Base-by-base conservation (phyloP, 106 monocot genomes). In the Acorus gramineus region DNA sequence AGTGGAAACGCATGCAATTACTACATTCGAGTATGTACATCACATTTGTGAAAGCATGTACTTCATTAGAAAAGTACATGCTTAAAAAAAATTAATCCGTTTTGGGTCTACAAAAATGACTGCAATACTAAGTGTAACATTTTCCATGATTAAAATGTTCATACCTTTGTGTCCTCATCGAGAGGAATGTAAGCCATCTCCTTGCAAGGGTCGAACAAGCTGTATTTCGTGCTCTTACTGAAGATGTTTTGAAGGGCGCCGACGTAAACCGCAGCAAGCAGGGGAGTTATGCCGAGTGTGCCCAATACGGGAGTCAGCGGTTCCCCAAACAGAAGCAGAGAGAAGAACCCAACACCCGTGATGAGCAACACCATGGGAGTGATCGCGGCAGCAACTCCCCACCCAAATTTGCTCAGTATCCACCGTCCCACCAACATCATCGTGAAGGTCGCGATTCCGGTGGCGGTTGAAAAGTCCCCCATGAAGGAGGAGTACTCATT, bases 401-500 rank as follows among this genome's bases (percentile, higher is more conserved):
- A 96, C 3, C 96, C 96, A 53, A 90, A 96, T 71, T 79, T 87
- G 53, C 90, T 78, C 11, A 96, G 83, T 44, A 96, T 96, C n/a
- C 87, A 80, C 57, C 96, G 75, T 14, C 96, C 90, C 51, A 96
- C 60, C 63, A 96, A 60, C 96, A 96, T 96, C 96, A 96, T 91
- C 57, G 81, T 79, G 81, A 95, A 95, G 47, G 95, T 87, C 1
- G 90, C 90, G 44, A 95, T 78, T 51, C 95, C 87, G 2, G 90
- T 96, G n/a, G 87, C 82, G 47, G 87, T 91, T 7, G 96, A 96
- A 73, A 96, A 96, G 64, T 96, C 90, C 13, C 96, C 96, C 96
- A 96, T 96, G 85, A 96, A 96, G 0, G 96, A 77, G 14, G 96
- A 96, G 71, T 96, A 96, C 53, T 96, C 96, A 52, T 96, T 96